Conservation (phyloP, 495 filamentous ascomycete genomes). For the Podospora appendiculata region DNA sequence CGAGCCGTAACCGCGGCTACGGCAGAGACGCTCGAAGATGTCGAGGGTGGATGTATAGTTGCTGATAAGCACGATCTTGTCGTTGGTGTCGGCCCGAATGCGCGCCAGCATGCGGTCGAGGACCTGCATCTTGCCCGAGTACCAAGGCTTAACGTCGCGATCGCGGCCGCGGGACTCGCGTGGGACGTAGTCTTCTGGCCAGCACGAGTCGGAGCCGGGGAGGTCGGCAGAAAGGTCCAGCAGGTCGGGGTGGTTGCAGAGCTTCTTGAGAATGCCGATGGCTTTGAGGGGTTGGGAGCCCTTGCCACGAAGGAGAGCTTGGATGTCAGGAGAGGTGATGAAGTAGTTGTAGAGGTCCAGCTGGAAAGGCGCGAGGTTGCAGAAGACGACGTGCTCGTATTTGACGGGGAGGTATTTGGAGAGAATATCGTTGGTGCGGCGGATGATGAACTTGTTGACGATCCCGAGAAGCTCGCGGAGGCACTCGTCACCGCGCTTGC, state of each 20-base stretch:
- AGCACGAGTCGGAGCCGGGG: conserved; percentile 74
- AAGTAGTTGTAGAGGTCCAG: conserved; percentile 92
- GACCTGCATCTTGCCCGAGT: conserved; percentile 97
- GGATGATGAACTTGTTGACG: conserved; percentile 99
- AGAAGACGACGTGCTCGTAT: conserved; percentile 99
- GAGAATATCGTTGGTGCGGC: conserved; percentile 93
- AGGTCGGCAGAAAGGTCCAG: conserved; percentile 78
- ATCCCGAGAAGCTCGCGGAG: conserved; percentile 70
- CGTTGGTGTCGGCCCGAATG: conserved; percentile 92
- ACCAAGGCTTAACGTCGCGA: conserved; percentile 90
- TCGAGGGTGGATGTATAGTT: conserved; percentile 98
- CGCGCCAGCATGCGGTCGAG: conserved; percentile 97
- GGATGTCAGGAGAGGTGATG: conserved; percentile 91
- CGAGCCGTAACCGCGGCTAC: conserved; percentile 72
- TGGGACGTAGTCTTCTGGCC: conserved; percentile 81
- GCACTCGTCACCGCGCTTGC: conserved; percentile 77
- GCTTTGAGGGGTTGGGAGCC: conserved; percentile 94
- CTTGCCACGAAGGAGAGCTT: conserved; percentile 84
- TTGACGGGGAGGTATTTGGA: conserved; percentile 98
- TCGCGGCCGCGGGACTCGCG: conserved; percentile 84
- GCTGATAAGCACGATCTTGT: conserved; percentile 98
- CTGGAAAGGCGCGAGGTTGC: conserved; percentile 90
- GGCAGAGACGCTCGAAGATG: conserved; percentile 87
- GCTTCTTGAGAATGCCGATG: conserved; percentile 92
- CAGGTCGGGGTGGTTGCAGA: conserved; percentile 97